Evolutionary conservation across 2,329 filamentous ascomycete genomes (phyloP), one percentile per base, ranked within the genome.

Genomic region (Juglanconis juglandina): DNA sequence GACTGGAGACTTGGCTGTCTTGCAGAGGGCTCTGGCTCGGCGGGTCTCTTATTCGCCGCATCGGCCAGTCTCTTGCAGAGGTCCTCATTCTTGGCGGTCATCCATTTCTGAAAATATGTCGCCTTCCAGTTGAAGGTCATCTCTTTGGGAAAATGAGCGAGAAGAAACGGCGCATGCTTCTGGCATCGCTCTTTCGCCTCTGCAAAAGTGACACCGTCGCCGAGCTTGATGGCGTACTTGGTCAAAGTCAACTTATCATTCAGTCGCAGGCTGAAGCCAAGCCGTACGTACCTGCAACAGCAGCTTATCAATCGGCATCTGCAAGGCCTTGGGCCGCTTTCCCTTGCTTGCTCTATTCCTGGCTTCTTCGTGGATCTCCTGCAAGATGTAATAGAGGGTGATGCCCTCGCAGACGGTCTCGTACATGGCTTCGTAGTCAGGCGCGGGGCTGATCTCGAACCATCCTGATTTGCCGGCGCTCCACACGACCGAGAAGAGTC

Each of bases 381-480:
- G 75, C 3, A 90, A 70, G 56, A 79, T 81, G 69, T 89, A 90
- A 65, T 91, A 83, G 24, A 90, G 73, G 8, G 79, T 77, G 11
- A 89, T 82, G 1, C 85, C 87, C 69, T 89, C 80, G 55, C 81
- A 78, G 79, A 89, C 89, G 52, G 80, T 76, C 35, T 80, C 73
- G 71, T 83, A 87, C 34, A 84, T 83, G 5, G 73, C 66, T 54
- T 75, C 73, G 70, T 90, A 92, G 2, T 74, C 71, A 9, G 76
- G 68, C n/a, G 82, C 76, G 1, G 89, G 87, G 37, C 76, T 76
- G 47, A 92, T 80, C 68, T 87, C 83, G 69, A 85, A 91, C 87
- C 88, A 91, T 49, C 87, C 88, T 11, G 86, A 81, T 57, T 77
- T 71, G 42, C 86, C 86, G 35, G 80, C 77, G 1, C 87, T 85